Evolutionary conservation across 176 grass and related monocot species (phyloP).

Genomic region (Aegilops speltoides): DNA sequence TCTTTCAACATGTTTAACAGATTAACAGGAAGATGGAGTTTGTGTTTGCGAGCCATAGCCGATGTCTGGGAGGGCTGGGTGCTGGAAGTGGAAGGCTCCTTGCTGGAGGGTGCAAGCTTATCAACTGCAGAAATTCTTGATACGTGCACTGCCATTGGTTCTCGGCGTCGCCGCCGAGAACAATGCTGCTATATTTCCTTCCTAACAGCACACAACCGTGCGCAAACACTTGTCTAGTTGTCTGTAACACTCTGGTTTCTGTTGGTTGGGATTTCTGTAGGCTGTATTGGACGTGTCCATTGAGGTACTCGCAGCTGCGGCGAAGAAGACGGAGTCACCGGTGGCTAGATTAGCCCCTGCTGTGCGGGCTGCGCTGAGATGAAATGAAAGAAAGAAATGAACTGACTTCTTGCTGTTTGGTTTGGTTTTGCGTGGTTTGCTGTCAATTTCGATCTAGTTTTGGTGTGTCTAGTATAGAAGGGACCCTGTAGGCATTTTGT

Average conservation of each 20-base stretch:
- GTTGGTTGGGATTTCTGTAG: conserved; percentile 27
- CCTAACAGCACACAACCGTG: not conserved
- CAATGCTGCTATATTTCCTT: not conserved
- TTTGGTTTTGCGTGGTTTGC: conserved; percentile 24
- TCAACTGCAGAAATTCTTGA: conserved; percentile 87
- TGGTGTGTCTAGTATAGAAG: conserved; percentile 12
- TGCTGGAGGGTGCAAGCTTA: conserved; percentile 69
- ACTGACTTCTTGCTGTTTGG: not conserved
- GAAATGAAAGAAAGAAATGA: not conserved
- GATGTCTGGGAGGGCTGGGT: conserved; percentile 93
- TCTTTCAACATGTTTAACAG: conserved; percentile 35
- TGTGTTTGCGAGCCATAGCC: conserved; percentile 89
- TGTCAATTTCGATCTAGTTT: not conserved
- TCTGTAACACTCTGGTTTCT: not conserved
- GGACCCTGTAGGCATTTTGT: not conserved
- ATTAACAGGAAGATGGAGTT: conserved; percentile 93
- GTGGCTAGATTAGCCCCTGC: conserved; percentile 60
- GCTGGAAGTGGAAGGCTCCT: conserved; percentile 70
- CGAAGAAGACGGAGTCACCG: conserved; percentile 84
- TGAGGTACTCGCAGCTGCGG: conserved; percentile 72
- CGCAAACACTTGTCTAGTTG: not conserved
- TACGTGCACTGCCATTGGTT: conserved; percentile 11
- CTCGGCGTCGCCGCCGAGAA: no score
- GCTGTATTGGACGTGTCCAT: conserved; percentile 73
- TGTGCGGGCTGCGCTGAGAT: not conserved